A percentile compares a stretch with the other conserved stretches of the same genome.
These are phyloP conservation scores for Ilex aquifolium DNA, from an alignment of 257 asterid species.

Conservation along the genomic window DNA sequence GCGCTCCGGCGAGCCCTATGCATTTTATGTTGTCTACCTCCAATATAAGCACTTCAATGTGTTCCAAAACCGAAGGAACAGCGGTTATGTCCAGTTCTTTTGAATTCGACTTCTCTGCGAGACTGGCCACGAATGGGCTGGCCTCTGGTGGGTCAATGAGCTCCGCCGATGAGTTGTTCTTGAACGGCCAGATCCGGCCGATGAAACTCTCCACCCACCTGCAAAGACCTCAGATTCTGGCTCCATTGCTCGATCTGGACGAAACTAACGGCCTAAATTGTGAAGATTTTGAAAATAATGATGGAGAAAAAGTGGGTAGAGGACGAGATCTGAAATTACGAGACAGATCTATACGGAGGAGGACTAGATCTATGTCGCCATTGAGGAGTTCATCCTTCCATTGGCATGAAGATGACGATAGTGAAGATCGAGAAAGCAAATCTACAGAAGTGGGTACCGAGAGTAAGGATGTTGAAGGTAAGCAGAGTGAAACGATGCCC, in stretches of 20 bases:
- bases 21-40: constrained; percentile 51
- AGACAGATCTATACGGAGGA: constrained; percentile 57
- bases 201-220: constrained; percentile 69
- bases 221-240: constrained; percentile 47
- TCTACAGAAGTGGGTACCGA: not conserved
- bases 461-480: not conserved
- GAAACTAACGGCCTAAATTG: constrained; percentile 37
- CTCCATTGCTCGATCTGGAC: constrained; percentile 43
- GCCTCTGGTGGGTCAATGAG: constrained; percentile 49
- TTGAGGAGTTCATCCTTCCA: constrained; percentile 39
- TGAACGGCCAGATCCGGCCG: constrained; percentile 93
- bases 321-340: constrained; percentile 60
- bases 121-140: constrained; percentile 30
- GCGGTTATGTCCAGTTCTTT: constrained; percentile 24
- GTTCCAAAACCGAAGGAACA: constrained; percentile 12
- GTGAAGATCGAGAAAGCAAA: not conserved
- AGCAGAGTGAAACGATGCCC: not conserved
- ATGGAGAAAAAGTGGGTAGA: constrained; percentile 18
- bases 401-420: constrained; percentile 22
- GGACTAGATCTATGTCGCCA: constrained; percentile 93
- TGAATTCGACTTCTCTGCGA: constrained; percentile 63
- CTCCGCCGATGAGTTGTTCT: constrained; percentile 84
- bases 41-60: not conserved
- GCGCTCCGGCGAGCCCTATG: constrained; percentile 92
- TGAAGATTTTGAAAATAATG: constrained; percentile 3